A percentile compares a stretch with the other conserved stretches of the same genome.
These are phyloP conservation scores for Sporothrix protearum DNA, from an alignment of 2,329 filamentous ascomycete genomes.

Conservation along the genomic window DNA sequence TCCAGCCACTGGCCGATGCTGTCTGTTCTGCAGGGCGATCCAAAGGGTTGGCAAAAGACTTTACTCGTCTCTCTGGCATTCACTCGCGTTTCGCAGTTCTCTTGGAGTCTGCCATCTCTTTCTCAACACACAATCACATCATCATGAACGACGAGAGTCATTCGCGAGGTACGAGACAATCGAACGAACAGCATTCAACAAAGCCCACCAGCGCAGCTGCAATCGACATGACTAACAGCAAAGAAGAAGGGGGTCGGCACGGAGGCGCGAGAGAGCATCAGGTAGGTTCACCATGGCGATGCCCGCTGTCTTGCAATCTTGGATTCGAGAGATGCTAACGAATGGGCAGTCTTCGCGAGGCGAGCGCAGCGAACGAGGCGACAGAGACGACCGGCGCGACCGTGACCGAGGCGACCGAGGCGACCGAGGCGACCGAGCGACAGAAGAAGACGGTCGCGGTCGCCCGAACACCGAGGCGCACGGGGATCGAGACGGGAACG, in stretches of 20 bases:
- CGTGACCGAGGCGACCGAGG: conserved; percentile 53
- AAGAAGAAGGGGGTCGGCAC: conserved; percentile 47
- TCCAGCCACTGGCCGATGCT: conserved; percentile 20
- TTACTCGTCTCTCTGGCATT: neutral
- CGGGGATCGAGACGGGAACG: conserved; percentile 64
- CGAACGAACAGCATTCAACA: neutral
- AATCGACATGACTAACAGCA: conserved; percentile 12
- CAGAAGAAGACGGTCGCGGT: conserved; percentile 70
- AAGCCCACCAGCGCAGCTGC: neutral
- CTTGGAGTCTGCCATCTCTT: neutral
- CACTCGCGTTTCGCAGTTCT: neutral
- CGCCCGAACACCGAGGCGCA: conserved; percentile 69
- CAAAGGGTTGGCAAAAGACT: neutral
- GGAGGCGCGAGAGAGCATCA: conserved; percentile 53
- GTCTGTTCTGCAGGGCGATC: neutral
- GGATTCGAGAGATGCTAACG: neutral
- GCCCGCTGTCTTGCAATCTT: too few species aligned
- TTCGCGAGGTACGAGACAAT: conserved; percentile 21
- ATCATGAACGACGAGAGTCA: conserved; percentile 29
- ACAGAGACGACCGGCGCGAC: conserved; percentile 35
- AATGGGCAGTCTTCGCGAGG: conserved; percentile 29
- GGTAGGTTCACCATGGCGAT: conserved; percentile 36
- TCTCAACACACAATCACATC: conserved; percentile 2
- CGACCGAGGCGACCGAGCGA: conserved; percentile 49
- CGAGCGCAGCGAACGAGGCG: conserved; percentile 39